These are phyloP conservation scores for Helichrysum umbraculigerum DNA, from an alignment of 129 eudicot species.

Conservation along the genomic window DNA sequence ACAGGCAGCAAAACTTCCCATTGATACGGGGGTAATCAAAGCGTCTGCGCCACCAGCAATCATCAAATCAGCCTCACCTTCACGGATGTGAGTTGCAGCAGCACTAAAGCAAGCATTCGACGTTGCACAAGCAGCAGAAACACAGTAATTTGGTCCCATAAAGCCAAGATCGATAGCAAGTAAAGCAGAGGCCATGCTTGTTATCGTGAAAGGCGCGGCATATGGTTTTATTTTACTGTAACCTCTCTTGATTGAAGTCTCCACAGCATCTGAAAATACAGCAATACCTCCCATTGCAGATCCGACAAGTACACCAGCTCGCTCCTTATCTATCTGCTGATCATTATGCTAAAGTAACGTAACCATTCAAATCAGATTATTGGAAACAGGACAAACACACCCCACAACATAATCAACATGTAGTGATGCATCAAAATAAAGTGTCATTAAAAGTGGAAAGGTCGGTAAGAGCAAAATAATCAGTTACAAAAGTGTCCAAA, in stretches of 20 bases:
- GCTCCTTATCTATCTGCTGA: neutral
- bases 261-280: neutral
- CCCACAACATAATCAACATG: no score
- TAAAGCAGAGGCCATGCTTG: neutral
- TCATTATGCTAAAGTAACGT: neutral
- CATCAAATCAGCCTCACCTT: neutral
- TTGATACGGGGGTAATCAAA: neutral
- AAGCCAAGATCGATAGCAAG: neutral
- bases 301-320: neutral
- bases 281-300: neutral
- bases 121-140: neutral
- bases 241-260: neutral
- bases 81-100: neutral
- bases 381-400: neutral
- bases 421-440: no score
- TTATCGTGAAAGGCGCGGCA: neutral
- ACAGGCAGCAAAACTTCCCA: neutral
- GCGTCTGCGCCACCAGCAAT: neutral
- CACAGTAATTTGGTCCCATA: neutral
- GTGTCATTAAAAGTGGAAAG: no score
- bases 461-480: no score
- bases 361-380: neutral
- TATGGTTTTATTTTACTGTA: neutral
- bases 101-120: neutral
- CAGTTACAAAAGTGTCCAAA: no score